Percentiles rank a stretch among this genome's conserved stretches.
Conservation (phyloP, 2,329 filamentous ascomycete species). For the Phoma sp. region DNA sequence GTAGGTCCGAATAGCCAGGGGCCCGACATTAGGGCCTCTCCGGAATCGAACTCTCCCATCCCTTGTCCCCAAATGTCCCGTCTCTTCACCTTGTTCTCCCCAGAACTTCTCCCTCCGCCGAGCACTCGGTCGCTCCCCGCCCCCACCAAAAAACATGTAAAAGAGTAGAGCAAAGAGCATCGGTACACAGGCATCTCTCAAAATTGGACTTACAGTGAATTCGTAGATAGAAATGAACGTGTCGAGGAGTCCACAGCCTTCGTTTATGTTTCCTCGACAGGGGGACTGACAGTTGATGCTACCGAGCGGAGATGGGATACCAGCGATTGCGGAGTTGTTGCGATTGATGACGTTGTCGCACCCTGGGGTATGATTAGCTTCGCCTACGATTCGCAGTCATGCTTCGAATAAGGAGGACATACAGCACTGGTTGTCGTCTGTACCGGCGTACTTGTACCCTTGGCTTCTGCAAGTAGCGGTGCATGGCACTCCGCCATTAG, state of each 20-base stretch:
- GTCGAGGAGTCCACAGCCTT: constrained; percentile 8
- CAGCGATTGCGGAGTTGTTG: neutral
- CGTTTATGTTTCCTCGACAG: constrained; percentile 1
- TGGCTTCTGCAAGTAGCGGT: constrained; percentile 4
- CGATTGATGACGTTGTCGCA: constrained; percentile 10
- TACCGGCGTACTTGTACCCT: constrained; percentile 20
- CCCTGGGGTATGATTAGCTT: neutral
- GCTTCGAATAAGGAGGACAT: neutral
- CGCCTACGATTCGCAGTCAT: too few species aligned
- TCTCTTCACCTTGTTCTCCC: neutral
- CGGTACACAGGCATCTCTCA: constrained; percentile 16
- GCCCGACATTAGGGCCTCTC: constrained; percentile 11
- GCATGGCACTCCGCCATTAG: constrained; percentile 18
- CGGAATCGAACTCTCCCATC: constrained; percentile 1
- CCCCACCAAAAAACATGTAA: neutral
- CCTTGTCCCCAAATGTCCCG: too few species aligned
- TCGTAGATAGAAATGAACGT: constrained; percentile 17
- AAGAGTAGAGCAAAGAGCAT: constrained; percentile 4
- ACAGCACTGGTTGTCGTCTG: constrained; percentile 28
- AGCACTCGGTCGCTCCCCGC: constrained; percentile 6
- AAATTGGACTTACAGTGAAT: constrained; percentile 22
- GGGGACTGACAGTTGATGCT: neutral
- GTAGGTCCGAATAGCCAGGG: neutral
- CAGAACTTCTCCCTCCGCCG: neutral
- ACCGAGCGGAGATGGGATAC: neutral